Evolutionary conservation across 1,284 basidiomycete species (phyloP), one percentile per base, ranked within the genome.

Genomic region (Sanghuangporus sanghuang): DNA sequence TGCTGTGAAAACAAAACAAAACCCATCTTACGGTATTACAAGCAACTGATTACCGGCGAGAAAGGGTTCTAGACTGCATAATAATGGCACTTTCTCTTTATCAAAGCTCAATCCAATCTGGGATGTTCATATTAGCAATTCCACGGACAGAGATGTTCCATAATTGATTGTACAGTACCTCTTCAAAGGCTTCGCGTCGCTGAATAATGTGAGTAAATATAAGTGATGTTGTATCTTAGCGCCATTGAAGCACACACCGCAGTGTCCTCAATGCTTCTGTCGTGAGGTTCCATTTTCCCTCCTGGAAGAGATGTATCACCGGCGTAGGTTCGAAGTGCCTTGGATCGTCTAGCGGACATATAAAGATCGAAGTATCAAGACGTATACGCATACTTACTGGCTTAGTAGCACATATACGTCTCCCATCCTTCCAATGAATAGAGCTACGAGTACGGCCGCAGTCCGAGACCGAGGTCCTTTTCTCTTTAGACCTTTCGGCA

Each of bases 261-360:
- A 1, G 92, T 90, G 66, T 88, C 88, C 71, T 94, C 92, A 12
- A 87, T 76, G 49, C 81, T 85, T 66, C 71, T 73, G 71, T 95
- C 93, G 21, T 77, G 78, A 1, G 78, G 77, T 35, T 95, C 93
- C 18, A 87, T 81, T 70, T 87, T 92, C 0, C 93, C 92, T 3
- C 93, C 93, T 0, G 92, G 92, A 3, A 95, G 74, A 1, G 90
- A 88, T 0, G 93, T 95, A 72, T 95, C 92, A 0, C 90, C 89
- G 0, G 92, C 90, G 68, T 90, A 95, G 3, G 87, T 82, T 49
- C 86, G 78, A 69, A 95, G 75, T 1, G 82, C 83, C 0, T 86
- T 79, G 1, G 92, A 85, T 1, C 93, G 86, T 65, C 92, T 93
- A 62, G 36, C 23, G 21, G 35, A 21, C 35, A 11, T 38, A 14